Percentiles rank a stretch among this genome's conserved stretches.
These are phyloP conservation scores for Oropetium thomaeum DNA, from an alignment of 176 grass and related monocot species.

Conservation along the genomic window DNA sequence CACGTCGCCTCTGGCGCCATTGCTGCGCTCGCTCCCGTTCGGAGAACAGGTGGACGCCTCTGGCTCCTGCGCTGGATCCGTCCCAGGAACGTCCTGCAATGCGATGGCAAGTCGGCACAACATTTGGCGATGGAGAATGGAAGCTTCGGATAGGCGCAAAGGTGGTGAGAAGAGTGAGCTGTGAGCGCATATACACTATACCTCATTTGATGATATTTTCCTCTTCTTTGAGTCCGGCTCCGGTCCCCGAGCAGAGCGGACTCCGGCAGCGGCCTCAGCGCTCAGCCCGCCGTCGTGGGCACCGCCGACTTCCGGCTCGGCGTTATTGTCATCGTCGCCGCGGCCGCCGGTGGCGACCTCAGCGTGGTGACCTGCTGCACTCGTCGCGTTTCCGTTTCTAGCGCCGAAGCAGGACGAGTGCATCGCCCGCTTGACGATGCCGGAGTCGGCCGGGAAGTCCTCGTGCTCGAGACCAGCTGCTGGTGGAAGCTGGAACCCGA, in stretches of 20 bases:
- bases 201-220: conserved; percentile 25
- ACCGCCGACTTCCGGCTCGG: conserved; percentile 18
- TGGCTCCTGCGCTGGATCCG: conserved; percentile 31
- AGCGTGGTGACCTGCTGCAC: neutral
- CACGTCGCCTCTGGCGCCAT: conserved; percentile 21
- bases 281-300: neutral
- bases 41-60: conserved; percentile 12
- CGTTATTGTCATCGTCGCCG: neutral
- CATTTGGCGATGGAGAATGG: neutral
- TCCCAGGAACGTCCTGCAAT: neutral
- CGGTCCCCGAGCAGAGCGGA: neutral
- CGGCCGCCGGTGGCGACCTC: neutral
- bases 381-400: neutral
- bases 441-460: conserved; percentile 31
- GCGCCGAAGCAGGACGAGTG: conserved; percentile 50
- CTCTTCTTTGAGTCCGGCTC: conserved; percentile 38
- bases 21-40: conserved; percentile 22
- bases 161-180: neutral
- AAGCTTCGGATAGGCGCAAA: neutral
- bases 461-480: neutral
- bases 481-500: conserved; percentile 19
- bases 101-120: neutral
- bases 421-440: conserved; percentile 44
- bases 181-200: no score
- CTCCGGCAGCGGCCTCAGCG: conserved; percentile 3